phyloP scores from a whole-genome alignment of 2,329 filamentous ascomycete species.

The Colletotrichum limetticola region DNA sequence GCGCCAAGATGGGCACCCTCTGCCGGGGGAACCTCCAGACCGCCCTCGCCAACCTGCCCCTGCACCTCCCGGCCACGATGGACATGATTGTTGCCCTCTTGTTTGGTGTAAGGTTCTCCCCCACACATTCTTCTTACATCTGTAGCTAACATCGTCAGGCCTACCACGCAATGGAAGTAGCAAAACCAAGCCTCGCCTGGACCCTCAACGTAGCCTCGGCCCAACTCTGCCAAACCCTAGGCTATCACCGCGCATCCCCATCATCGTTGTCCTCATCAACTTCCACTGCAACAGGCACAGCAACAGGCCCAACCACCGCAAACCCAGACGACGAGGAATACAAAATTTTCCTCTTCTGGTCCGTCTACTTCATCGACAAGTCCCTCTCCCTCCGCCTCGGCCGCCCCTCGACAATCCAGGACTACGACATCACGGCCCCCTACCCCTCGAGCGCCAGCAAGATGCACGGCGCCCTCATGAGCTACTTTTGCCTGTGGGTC shows the following conservation, averaged over 20 bases:
- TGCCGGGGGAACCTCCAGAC: constrained; percentile 46
- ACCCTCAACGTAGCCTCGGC: constrained; percentile 44
- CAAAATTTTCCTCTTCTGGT: constrained; percentile 65
- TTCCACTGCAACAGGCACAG: no score
- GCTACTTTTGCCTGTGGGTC: constrained; percentile 60
- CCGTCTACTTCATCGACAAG: constrained; percentile 66
- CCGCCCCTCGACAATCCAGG: constrained; percentile 62
- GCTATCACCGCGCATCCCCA: constrained; percentile 42
- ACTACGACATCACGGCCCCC: constrained; percentile 64
- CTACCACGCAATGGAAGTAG: constrained; percentile 46
- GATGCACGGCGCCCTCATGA: constrained; percentile 39
- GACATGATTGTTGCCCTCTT: constrained; percentile 39
- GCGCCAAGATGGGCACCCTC: constrained; percentile 37
- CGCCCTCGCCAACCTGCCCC: constrained; percentile 43
- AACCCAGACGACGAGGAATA: constrained; percentile 40
- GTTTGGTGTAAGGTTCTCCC: neutral
- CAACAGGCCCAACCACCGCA: no score
- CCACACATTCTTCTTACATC: no score
- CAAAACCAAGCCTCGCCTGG: constrained; percentile 46
- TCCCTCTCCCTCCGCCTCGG: constrained; percentile 66
- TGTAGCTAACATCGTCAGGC: constrained; percentile 34
- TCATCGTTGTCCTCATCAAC: no score
- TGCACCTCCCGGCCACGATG: constrained; percentile 44
- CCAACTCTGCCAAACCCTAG: constrained; percentile 44
- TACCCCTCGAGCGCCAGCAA: constrained; percentile 47